Conservation (phyloP, 257 asterid species). For the Gardenia jasminoides region DNA sequence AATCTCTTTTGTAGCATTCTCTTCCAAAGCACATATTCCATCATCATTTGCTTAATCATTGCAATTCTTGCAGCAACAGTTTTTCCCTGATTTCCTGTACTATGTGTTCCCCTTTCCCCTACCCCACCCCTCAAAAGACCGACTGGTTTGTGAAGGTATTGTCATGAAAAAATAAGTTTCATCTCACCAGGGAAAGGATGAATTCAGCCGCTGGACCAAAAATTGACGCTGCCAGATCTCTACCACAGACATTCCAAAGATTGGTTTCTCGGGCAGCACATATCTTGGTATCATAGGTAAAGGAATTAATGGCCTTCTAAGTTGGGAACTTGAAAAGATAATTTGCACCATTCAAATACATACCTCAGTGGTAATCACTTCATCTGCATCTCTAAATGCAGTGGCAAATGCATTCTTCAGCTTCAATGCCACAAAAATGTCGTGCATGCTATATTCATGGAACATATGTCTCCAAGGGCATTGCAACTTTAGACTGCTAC, state of each 20-base stretch:
- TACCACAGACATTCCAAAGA: constrained; percentile 23
- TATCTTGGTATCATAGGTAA: constrained; percentile 23
- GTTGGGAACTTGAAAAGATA: not conserved
- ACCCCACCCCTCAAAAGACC: not conserved
- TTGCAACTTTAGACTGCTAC: constrained; percentile 7
- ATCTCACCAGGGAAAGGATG: constrained; percentile 36
- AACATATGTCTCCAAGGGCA: not conserved
- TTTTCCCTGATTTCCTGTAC: not conserved
- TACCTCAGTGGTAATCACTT: constrained; percentile 42
- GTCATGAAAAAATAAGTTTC: not conserved
- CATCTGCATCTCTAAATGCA: constrained; percentile 36
- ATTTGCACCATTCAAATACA: not conserved
- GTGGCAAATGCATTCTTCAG: constrained; percentile 34
- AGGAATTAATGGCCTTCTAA: not conserved
- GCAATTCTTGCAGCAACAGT: constrained; percentile 22
- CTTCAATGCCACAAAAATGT: constrained; percentile 11
- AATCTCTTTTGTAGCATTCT: not conserved
- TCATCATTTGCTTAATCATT: not conserved
- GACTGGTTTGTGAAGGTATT: not conserved
- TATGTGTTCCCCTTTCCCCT: no score
- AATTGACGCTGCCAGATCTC: constrained; percentile 34
- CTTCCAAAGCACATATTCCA: not conserved
- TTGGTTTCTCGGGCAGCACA: constrained; percentile 39
- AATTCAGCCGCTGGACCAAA: constrained; percentile 29
- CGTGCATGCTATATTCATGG: not conserved